These are phyloP conservation scores for Talaromyces stipitatus DNA, from an alignment of 495 filamentous ascomycete genomes.

Conservation along the genomic window DNA sequence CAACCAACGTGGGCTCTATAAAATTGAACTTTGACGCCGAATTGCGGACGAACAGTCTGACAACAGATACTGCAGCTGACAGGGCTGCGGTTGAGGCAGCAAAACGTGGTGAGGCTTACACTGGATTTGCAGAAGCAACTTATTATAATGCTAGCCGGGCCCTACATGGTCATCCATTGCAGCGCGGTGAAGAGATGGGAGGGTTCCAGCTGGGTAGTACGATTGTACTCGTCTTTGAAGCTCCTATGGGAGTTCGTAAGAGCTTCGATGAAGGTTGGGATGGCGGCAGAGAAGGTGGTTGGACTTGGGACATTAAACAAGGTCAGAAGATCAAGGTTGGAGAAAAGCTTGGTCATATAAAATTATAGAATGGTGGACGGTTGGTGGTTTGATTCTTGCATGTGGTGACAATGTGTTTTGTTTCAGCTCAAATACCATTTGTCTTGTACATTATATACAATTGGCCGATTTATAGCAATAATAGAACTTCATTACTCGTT, in stretches of 20 bases:
- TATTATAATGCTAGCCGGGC: slow-evolving; percentile 72
- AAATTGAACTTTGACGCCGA: slow-evolving; percentile 96
- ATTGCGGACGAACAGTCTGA: slow-evolving; percentile 83
- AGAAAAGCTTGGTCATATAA: slow-evolving; percentile 67
- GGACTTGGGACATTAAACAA: slow-evolving; percentile 74
- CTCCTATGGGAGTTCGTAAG: slow-evolving; percentile 57
- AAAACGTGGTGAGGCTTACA: slow-evolving; percentile 67
- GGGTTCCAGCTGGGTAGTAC: slow-evolving; percentile 95
- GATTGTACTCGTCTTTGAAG: slow-evolving; percentile 95
- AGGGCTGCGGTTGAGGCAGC: slow-evolving; percentile 70
- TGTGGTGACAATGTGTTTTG: background rate
- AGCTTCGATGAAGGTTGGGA: slow-evolving; percentile 61
- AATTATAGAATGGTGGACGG: too few species aligned
- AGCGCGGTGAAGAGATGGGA: slow-evolving; percentile 92
- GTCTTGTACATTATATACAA: background rate
- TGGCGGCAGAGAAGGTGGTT: slow-evolving; percentile 55
- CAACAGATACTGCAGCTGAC: slow-evolving; percentile 84
- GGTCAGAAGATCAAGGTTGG: slow-evolving; percentile 87
- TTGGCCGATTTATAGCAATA: background rate
- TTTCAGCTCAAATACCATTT: background rate
- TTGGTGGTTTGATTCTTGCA: too few species aligned
- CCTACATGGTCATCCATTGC: slow-evolving; percentile 73
- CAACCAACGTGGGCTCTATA: slow-evolving; percentile 98
- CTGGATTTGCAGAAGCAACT: slow-evolving; percentile 83
- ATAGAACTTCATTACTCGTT: too few species aligned